Evolutionary conservation across 148 eudicot species (phyloP), one percentile per base, ranked within the genome.

Genomic region (Amaranthus palmeri): DNA sequence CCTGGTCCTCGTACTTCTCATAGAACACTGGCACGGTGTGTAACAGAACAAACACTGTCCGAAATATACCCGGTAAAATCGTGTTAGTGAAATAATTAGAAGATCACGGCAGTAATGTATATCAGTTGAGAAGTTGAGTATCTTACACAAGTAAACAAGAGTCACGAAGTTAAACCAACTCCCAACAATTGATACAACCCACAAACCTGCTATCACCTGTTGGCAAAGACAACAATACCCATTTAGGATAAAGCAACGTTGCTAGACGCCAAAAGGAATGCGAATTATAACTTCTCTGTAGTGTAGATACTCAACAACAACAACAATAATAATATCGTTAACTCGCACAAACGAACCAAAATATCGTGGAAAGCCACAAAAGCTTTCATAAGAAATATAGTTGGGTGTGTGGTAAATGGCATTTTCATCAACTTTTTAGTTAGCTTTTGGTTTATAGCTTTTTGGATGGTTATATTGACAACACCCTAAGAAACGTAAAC

Each of bases 121-220:
- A 36, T 10, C 36, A 41, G 36, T 45, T 14, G 8, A 15, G 14
- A 63, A 54, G 40, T 6, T 51, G 47, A 46, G 36, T 13, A 49
- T 64, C 96, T 88, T 87, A 95, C 99, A 25, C 78, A 87, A 83
- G 85, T 95, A 95, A 45, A 89, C 72, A 72, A 91, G 86, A 17
- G 97, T 95, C 61, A 95, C 83, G 85, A 90, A 89, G 80, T 85
- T 87, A 50, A 81, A 86, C 80, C 87, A 83, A 76, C 80, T 85
- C 49, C 96, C 99, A 50, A 92, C 70, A 10, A 87, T 64, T 44
- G 99, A 95, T 41, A 87, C 10, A 63, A 91, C 67, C 99, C 97
- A 95, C 76, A 95, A 81, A 57, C 99, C 97, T 75, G 90, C 92
- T 60, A 91, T 78, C 74, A 83, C 89, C 99, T 95, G 85, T 40